Percentiles rank a stretch among this genome's conserved stretches.
These are phyloP conservation scores for Tirmania nivea DNA, from an alignment of 495 filamentous ascomycete species.

Conservation along the genomic window DNA sequence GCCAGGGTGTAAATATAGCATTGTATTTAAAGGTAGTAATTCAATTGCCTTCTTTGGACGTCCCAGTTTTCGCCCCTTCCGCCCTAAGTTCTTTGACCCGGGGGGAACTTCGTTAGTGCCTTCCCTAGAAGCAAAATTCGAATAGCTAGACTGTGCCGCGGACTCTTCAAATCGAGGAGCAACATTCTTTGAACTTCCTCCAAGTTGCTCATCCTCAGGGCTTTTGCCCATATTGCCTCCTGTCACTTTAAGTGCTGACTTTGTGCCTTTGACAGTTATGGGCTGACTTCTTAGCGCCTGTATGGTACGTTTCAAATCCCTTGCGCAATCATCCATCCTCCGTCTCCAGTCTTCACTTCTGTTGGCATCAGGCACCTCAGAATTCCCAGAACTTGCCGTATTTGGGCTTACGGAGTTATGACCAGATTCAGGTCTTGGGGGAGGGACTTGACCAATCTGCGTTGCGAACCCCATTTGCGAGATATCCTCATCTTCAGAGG, in stretches of 20 bases:
- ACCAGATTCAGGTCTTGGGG: neutral
- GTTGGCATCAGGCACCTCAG: neutral
- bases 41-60: neutral
- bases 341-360: neutral
- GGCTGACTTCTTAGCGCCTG: neutral
- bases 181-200: too few relatives aligned
- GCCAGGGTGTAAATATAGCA: constrained; percentile 1
- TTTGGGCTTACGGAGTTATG: neutral
- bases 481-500: neutral
- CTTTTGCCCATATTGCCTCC: too few relatives aligned
- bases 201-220: too few relatives aligned
- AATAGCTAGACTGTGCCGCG: neutral
- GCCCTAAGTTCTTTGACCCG: neutral
- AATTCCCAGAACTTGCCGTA: neutral
- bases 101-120: neutral
- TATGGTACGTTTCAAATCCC: neutral
- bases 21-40: neutral
- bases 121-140: too few relatives aligned
- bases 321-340: neutral
- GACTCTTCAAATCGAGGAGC: neutral
- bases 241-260: too few relatives aligned
- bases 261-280: neutral
- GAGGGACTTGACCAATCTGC: neutral
- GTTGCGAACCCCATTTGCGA: neutral
- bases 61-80: neutral